These are phyloP conservation scores for Entoloma clypeatum DNA, from an alignment of 1,284 basidiomycete species.

Conservation along the genomic window DNA sequence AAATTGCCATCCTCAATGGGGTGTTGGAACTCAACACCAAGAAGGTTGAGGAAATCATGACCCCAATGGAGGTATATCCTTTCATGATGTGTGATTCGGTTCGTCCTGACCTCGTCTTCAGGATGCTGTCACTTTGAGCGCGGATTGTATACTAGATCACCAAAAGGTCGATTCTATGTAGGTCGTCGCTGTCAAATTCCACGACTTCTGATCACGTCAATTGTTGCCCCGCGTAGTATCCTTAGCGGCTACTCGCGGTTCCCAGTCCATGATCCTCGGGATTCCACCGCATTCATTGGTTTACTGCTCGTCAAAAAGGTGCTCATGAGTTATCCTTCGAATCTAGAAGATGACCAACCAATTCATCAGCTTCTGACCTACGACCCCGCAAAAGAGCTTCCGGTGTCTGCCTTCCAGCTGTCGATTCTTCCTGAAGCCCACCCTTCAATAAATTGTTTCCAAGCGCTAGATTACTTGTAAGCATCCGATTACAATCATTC, in stretches of 20 bases:
- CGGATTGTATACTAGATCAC: conserved; percentile 80
- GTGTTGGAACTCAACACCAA: conserved; percentile 86
- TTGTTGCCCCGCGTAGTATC: conserved; percentile 25
- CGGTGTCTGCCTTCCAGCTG: conserved; percentile 71
- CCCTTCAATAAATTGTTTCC: conserved; percentile 84
- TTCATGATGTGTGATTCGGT: not conserved
- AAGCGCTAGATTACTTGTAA: conserved; percentile 82
- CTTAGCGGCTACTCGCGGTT: conserved; percentile 91
- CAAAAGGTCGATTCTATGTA: conserved; percentile 73
- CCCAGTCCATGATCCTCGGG: conserved; percentile 80
- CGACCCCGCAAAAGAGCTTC: conserved; percentile 77
- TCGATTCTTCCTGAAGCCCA: conserved; percentile 90
- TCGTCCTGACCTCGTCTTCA: conserved; percentile 28
- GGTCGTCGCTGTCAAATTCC: conserved; percentile 22
- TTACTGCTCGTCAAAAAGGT: conserved; percentile 87
- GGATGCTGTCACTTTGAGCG: conserved; percentile 76
- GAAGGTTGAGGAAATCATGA: conserved; percentile 84
- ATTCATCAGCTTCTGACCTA: conserved; percentile 75
- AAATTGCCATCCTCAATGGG: conserved; percentile 86
- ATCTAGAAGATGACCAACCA: not conserved
- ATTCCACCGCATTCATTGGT: conserved; percentile 79
- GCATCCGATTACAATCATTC: conserved; percentile 19
- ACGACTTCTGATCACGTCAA: not conserved
- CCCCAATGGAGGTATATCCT: conserved; percentile 62
- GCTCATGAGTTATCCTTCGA: not conserved